These are phyloP conservation scores for Solanum corneliomulleri DNA, from an alignment of 257 asterid species.

Conservation along the genomic window DNA sequence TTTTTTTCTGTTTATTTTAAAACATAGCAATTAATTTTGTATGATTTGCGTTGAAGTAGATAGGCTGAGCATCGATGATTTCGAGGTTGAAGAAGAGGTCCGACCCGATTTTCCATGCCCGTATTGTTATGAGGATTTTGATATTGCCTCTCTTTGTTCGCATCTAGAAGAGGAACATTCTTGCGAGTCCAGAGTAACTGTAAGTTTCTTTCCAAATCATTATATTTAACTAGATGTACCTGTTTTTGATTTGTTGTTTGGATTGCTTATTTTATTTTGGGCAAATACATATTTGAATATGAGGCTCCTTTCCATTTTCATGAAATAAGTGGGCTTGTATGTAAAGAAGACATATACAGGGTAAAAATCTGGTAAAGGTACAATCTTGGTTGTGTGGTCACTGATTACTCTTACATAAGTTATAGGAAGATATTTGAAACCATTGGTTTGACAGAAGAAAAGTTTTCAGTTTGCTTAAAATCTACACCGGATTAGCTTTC, in stretches of 20 bases:
- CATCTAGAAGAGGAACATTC: constrained; percentile 79
- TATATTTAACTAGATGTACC: neutral
- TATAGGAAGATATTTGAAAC: neutral
- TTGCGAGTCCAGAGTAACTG: constrained; percentile 59
- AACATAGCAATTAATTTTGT: neutral
- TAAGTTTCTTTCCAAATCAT: constrained; percentile 26
- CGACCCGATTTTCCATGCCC: constrained; percentile 73
- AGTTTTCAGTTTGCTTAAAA: neutral
- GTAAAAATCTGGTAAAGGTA: neutral
- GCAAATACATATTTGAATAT: neutral
- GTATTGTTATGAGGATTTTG: constrained; percentile 75
- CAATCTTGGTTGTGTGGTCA: neutral
- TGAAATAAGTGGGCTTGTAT: neutral
- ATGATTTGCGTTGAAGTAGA: constrained; percentile 21
- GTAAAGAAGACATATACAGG: neutral
- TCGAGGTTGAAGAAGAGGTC: constrained; percentile 70
- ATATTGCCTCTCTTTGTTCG: constrained; percentile 63
- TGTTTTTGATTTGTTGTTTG: neutral
- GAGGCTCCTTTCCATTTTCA: neutral
- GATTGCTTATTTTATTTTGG: constrained; percentile 4
- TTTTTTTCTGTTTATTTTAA: neutral
- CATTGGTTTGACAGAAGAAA: neutral
- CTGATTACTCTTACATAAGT: neutral
- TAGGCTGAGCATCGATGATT: constrained; percentile 51
- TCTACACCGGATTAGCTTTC: neutral